Evolutionary conservation across 345 rosid species (phyloP).

Genomic region (Anastatica hierochuntica): DNA sequence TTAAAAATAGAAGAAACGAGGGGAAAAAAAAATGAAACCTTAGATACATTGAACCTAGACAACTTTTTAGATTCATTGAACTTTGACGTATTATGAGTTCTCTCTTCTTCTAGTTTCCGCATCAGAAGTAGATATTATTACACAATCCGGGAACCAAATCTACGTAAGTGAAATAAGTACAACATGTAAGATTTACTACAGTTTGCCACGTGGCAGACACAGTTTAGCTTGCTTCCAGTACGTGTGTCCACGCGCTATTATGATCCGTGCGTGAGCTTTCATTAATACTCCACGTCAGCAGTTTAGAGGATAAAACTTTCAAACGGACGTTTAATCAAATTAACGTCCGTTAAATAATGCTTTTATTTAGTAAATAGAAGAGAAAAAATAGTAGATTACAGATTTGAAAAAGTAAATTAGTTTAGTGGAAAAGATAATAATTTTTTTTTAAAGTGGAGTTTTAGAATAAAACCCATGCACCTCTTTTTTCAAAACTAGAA

Average conservation of each 20-base stretch:
- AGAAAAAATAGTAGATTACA: no score
- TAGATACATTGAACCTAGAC: constrained; percentile 14
- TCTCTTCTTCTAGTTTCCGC: constrained; percentile 23
- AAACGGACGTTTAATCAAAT: neutral
- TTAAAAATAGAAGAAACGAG: no score
- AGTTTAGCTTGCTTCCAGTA: neutral
- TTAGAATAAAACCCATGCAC: neutral
- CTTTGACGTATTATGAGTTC: neutral
- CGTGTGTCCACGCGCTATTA: constrained; percentile 3
- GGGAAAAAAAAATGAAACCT: neutral
- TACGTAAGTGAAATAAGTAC: neutral
- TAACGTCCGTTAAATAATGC: no score
- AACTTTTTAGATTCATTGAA: neutral
- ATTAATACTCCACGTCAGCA: constrained; percentile 1
- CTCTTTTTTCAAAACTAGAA: neutral
- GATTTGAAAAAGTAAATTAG: no score
- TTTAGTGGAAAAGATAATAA: no score
- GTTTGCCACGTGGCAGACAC: constrained; percentile 6
- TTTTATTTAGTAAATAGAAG: no score
- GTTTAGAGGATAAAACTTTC: neutral
- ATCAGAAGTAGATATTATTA: neutral
- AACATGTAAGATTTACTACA: neutral
- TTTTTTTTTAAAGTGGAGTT: no score
- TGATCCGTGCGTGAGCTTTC: neutral
- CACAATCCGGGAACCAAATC: constrained; percentile 8